A percentile compares a stretch with the other conserved stretches of the same genome.
These are phyloP conservation scores for Parastagonospora nodorum DNA, from an alignment of 2,329 filamentous ascomycete species.

Conservation along the genomic window DNA sequence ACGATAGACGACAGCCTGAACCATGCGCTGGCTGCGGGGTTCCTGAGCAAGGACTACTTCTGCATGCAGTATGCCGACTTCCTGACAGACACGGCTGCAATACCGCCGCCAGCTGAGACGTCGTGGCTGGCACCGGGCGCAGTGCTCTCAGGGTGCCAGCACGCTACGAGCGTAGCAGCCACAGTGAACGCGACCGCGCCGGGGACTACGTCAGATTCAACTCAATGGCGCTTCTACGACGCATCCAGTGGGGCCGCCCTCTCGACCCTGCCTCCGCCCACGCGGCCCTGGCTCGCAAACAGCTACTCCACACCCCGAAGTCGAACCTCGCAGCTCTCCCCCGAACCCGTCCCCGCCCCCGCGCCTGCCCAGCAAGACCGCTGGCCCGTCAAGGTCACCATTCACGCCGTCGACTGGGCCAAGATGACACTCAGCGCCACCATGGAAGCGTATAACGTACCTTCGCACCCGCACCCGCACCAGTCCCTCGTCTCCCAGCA, in stretches of 20 bases:
- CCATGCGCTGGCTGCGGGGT: constrained; percentile 58
- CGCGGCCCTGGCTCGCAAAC: constrained; percentile 47
- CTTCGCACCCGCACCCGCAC: constrained; percentile 49
- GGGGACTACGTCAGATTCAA: constrained; percentile 21
- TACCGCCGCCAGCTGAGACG: constrained; percentile 58
- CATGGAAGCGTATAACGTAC: constrained; percentile 73
- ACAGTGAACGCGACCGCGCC: constrained; percentile 14
- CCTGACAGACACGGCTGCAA: constrained; percentile 58
- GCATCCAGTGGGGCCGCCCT: constrained; percentile 2
- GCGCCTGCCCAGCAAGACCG: constrained; percentile 55
- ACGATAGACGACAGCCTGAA: constrained; percentile 60
- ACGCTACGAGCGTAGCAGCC: constrained; percentile 53
- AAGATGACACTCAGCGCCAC: constrained; percentile 68
- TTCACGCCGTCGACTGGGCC: constrained; percentile 65
- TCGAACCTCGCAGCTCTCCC: constrained; percentile 18
- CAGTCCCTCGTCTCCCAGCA: constrained; percentile 20
- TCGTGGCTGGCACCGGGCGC: constrained; percentile 68
- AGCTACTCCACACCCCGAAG: constrained; percentile 35
- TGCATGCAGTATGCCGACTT: constrained; percentile 61
- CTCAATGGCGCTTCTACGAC: constrained; percentile 3
- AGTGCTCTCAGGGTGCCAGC: constrained; percentile 66
- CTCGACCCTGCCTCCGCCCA: constrained; percentile 32
- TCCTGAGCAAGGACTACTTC: constrained; percentile 60
- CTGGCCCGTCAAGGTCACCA: constrained; percentile 71
- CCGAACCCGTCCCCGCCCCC: constrained; percentile 23